Conservation (phyloP, 176 grass and related monocot genomes). For the Secale cereale region DNA sequence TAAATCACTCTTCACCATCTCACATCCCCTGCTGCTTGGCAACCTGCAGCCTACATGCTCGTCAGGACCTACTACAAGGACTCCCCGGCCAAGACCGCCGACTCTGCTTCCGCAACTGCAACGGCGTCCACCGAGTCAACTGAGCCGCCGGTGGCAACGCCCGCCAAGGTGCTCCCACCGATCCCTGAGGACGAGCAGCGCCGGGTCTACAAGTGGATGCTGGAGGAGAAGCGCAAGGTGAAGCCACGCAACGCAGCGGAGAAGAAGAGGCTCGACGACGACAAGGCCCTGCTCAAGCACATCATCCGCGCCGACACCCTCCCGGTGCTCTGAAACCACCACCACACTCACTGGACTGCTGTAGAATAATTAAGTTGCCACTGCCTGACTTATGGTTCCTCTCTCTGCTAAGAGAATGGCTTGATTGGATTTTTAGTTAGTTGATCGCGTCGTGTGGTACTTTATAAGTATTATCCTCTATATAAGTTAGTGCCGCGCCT, state of each 20-base stretch:
- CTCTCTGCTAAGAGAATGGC: not conserved
- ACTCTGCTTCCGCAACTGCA: not conserved
- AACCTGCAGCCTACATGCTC: conserved; percentile 56
- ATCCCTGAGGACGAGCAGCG: conserved; percentile 72
- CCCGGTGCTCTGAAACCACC: conserved; percentile 39
- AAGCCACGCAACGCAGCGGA: conserved; percentile 50
- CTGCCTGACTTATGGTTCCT: no score
- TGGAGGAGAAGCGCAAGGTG: conserved; percentile 92
- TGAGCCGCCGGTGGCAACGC: conserved; percentile 11
- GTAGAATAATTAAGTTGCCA: no score
- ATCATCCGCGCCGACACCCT: conserved; percentile 56
- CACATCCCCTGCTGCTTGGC: not conserved
- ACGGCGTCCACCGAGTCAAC: not conserved
- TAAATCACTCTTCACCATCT: not conserved
- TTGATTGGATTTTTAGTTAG: not conserved
- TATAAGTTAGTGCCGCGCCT: no score
- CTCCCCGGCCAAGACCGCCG: conserved; percentile 22
- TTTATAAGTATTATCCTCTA: not conserved
- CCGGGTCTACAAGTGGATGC: conserved; percentile 78
- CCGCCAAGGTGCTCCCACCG: conserved; percentile 52
- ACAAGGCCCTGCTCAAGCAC: conserved; percentile 91
- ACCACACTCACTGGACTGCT: no score
- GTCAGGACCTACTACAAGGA: conserved; percentile 53
- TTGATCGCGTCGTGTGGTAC: not conserved
- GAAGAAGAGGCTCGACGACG: conserved; percentile 79